phyloP scores from a whole-genome alignment of 495 filamentous ascomycete genomes.

The Podospora pseudocomata region DNA sequence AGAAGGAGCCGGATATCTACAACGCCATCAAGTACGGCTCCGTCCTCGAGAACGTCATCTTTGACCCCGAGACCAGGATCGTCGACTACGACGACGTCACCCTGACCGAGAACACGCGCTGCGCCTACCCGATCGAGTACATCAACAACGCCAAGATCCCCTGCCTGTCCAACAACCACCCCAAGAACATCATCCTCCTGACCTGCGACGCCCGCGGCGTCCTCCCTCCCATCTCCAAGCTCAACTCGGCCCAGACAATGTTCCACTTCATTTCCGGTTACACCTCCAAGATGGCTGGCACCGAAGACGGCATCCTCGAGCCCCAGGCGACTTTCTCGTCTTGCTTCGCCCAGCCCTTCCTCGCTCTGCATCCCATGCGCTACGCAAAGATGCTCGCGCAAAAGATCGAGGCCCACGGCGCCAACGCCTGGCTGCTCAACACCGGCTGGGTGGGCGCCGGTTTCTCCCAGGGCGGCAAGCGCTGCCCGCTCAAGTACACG shows the following conservation, averaged over 20 bases:
- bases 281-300: constrained; percentile 99
- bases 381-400: constrained; percentile 97
- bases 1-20: constrained; percentile 99
- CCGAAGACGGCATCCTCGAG: constrained; percentile 93
- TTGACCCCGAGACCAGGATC: constrained; percentile 80
- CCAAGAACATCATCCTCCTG: constrained; percentile 94
- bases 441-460: constrained; percentile 98
- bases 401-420: constrained; percentile 92
- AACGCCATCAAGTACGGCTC: constrained; percentile 94
- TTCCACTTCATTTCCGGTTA: constrained; percentile 99
- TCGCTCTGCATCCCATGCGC: constrained; percentile 98
- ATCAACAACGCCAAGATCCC: constrained; percentile 98
- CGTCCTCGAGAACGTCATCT: constrained; percentile 97
- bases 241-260: constrained; percentile 94
- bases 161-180: constrained; percentile 81
- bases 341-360: constrained; percentile 99
- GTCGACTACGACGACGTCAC: constrained; percentile 96
- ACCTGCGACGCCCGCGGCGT: constrained; percentile 98
- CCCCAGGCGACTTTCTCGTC: constrained; percentile 98
- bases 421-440: constrained; percentile 98
- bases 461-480: constrained; percentile 90
- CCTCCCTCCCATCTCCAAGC: constrained; percentile 95
- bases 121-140: constrained; percentile 98
- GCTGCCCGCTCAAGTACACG: constrained; percentile 98
- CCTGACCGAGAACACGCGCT: constrained; percentile 96